Evolutionary conservation across 1,139 yeast genomes (phyloP), one percentile per base, ranked within the genome.

Genomic region (Cylindricascospora bacillispora): DNA sequence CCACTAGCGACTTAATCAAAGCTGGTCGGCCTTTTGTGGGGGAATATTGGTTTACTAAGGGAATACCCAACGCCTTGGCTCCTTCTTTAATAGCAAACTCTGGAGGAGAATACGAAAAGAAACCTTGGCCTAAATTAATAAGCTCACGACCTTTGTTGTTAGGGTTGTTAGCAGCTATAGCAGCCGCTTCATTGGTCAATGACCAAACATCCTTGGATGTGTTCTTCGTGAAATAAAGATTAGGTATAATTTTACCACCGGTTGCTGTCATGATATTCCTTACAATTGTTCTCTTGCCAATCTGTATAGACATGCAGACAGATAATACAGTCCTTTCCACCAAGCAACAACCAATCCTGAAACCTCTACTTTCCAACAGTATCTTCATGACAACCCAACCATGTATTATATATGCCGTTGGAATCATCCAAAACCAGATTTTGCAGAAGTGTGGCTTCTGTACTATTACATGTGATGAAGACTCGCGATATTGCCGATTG

Each of bases 101-200:
- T 1, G 98, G 98, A 2, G 97, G 95, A 24, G 85, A 70, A 54
- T 86, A 89, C 2, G 95, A 82, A 63, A 89, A 89, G 57, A 89
- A 89, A 1, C 98, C 98, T 56, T 89, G 98, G 22, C 98, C 98
- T 37, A 89, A 67, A 47, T 89, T 89, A 41, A 77, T 76, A 33
- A 86, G 73, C 27, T 82, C 78, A 41, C 76, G 65, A 12, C 83
- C 83, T 18, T 72, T 59, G 33, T 69, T 71, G 26, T 57, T 58
- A 19, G 59, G 58, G 29, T 53, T 51, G n/a, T 51, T 51, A 31
- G 70, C 73, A 10, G 93, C 82, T 4, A 70, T 69, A 3, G 94
- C 94, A 1, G 97, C 97, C 2, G 95, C 78, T 49, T 86, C 97
- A 50, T 89, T 89, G 56, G 92, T 81, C 41, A 89, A 62, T 9